These are phyloP conservation scores for Saccharomyces paradoxus DNA, from an alignment of 805 yeast species.

Conservation along the genomic window DNA sequence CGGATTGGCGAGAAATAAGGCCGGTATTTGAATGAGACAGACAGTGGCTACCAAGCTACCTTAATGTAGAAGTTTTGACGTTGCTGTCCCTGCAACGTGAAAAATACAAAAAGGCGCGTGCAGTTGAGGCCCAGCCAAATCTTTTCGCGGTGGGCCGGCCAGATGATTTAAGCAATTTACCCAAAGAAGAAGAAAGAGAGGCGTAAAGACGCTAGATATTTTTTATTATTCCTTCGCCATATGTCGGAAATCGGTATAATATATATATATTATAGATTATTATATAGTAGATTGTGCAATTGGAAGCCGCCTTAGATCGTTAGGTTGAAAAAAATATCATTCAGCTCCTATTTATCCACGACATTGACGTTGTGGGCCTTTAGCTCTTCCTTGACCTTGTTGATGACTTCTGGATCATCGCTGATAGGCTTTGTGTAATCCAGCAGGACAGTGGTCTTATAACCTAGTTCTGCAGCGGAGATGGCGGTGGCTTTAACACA, in stretches of 20 bases:
- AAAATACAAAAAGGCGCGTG: neutral
- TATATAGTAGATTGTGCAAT: neutral
- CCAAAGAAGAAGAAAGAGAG: neutral
- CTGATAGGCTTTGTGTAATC: constrained; percentile 51
- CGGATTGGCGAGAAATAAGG: neutral
- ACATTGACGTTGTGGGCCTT: constrained; percentile 11
- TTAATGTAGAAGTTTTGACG: neutral
- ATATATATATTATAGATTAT: neutral
- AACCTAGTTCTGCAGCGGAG: constrained; percentile 59
- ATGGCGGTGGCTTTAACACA: constrained; percentile 76
- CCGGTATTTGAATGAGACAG: neutral
- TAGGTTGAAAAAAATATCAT: neutral
- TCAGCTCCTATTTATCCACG: neutral
- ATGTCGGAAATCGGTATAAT: neutral
- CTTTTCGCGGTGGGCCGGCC: neutral
- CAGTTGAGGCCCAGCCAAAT: neutral
- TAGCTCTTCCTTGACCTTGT: constrained; percentile 14
- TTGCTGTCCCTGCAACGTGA: neutral
- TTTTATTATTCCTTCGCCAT: neutral
- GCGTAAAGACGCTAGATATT: neutral
- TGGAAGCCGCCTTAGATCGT: neutral
- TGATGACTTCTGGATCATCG: constrained; percentile 31
- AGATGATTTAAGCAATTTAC: neutral
- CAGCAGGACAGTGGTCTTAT: constrained; percentile 50
- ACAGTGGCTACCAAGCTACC: neutral